Evolutionary conservation across 2,329 filamentous ascomycete genomes (phyloP), one percentile per base, ranked within the genome.

Genomic region (Colletotrichum orchidophilum): DNA sequence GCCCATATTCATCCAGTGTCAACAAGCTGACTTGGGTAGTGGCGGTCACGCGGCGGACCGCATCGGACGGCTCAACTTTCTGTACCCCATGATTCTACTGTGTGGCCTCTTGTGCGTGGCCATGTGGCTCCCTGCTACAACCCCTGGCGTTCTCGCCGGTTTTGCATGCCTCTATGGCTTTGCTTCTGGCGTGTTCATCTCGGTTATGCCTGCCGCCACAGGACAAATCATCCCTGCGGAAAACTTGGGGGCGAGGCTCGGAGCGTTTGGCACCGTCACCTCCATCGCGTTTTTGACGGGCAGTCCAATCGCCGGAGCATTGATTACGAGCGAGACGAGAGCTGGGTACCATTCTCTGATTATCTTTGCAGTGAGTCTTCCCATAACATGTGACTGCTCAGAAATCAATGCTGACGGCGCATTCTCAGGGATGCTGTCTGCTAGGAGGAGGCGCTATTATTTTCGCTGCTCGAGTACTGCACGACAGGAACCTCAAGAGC

Each of bases 21-120:
- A 27, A 11, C 24, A 46, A 26, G 55, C 58, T 24, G 13, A n/a
- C 6, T 18, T 21, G 26, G 7, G 3, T 21, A 63, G 58, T 24
- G 69, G 69, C 49, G 69, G 69, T 46, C 26, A 63, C 26, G 55
- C 42, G n/a, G 69, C 69, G 13, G 69, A 71, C 59, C 53, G 65
- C 42, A 63, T 71, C 27, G 69, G 69, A n/a, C 52, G 59, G 13
- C 64, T 71, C n/a, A 71, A 71, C 54, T 66, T 71, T 21, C 69
- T 71, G 7, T 71, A 68, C 55, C 64, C 69, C 42, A 59, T 71
- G 59, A 63, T 58, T n/a, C 8, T 71, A 35, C 33, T 68, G 29
- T 63, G 64, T 49, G 69, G 69, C n/a, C 29, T 71, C 26, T 31
- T 71, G 24, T 63, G 64, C 46, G 21, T 68, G 29, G 61, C 35